Conservation (phyloP, 139 green algal species). For the Bryopsis sp. region DNA sequence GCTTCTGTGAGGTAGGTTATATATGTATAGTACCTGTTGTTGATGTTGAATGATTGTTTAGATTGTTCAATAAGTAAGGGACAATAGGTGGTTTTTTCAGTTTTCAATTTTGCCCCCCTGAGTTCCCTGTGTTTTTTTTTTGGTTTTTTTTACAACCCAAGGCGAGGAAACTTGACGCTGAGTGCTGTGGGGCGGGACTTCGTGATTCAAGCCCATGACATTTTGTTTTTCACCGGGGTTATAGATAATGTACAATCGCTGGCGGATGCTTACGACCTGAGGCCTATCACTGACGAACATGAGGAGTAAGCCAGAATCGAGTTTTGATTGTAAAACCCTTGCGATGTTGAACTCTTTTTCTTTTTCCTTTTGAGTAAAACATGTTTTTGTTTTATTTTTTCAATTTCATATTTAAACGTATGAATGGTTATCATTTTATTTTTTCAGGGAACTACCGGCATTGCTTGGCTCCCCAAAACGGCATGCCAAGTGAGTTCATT, state of each 20-base stretch:
- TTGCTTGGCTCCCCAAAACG: not conserved
- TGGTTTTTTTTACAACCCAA: slow-evolving; percentile 7
- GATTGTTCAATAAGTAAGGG: too few relatives aligned
- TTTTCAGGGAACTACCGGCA: not conserved
- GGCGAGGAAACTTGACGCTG: slow-evolving; percentile 1
- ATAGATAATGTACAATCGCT: slow-evolving; percentile 9
- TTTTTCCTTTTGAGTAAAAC: too few relatives aligned
- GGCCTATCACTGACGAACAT: slow-evolving; percentile 14
- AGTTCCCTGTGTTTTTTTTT: not conserved
- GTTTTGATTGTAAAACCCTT: too few relatives aligned
- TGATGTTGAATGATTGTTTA: too few relatives aligned
- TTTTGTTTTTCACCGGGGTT: slow-evolving; percentile 16
- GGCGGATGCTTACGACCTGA: slow-evolving; percentile 1
- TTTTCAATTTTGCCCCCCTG: too few relatives aligned
- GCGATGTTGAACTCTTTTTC: too few relatives aligned
- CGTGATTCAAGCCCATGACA: slow-evolving; percentile 14
- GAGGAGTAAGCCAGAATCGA: too few relatives aligned
- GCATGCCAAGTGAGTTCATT: not conserved
- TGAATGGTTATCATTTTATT: not conserved
- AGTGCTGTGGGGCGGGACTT: slow-evolving; percentile 18
- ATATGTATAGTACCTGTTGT: not conserved
- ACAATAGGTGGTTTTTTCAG: too few relatives aligned
- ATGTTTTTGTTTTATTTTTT: too few relatives aligned
- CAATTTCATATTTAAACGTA: too few relatives aligned
- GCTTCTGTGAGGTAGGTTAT: slow-evolving; percentile 15